Evolutionary conservation across 257 asterid species (phyloP).

Genomic region (Scutellaria galericulata): DNA sequence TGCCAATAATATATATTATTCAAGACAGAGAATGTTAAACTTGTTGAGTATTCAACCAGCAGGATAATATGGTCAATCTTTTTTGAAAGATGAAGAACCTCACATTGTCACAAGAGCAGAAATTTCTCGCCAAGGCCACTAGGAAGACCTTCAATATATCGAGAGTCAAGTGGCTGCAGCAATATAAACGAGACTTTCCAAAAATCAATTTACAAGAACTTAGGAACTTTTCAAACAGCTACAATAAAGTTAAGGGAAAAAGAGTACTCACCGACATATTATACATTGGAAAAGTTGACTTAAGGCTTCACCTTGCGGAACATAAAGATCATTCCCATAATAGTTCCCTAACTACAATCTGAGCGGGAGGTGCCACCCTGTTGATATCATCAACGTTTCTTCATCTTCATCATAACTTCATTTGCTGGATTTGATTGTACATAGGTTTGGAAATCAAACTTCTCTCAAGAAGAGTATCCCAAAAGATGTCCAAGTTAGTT

Average conservation of each 20-base stretch:
- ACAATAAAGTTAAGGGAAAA: not conserved
- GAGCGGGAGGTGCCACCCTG: not conserved
- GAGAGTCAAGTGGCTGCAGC: no score
- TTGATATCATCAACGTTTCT: not conserved
- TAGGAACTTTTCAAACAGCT: not conserved
- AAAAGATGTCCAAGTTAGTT: conserved; percentile 53
- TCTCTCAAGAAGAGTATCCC: conserved; percentile 58
- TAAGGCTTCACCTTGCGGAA: conserved; percentile 1
- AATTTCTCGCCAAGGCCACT: no score
- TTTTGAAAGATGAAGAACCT: no score
- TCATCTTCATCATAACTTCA: conserved; percentile 33
- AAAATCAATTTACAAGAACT: not conserved
- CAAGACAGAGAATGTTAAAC: no score
- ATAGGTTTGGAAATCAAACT: conserved; percentile 70
- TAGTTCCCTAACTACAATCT: not conserved
- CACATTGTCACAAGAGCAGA: no score
- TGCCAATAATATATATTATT: no score
- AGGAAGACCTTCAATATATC: no score
- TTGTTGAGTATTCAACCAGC: no score
- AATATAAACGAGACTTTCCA: no score
- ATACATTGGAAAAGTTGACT: not conserved
- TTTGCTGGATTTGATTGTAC: conserved; percentile 44
- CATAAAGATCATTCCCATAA: not conserved
- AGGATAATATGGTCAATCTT: no score
- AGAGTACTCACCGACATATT: not conserved